Evolutionary conservation across 148 eudicot species (phyloP).

Genomic region (Rhododendron henanense): DNA sequence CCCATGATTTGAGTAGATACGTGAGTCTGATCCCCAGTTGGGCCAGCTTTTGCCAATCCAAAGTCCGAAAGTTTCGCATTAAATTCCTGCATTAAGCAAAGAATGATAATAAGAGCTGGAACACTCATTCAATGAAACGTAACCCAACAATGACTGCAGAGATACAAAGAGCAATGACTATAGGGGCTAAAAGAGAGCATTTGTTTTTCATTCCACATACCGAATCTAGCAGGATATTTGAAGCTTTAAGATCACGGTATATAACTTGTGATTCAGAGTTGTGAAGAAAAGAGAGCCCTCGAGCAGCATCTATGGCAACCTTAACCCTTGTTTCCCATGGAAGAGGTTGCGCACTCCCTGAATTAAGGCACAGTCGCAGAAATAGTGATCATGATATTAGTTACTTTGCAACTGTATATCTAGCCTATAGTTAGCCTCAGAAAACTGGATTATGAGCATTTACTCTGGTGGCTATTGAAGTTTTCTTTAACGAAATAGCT

Average conservation of each 20-base stretch:
- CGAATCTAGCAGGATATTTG: conserved; percentile 46
- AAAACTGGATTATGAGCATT: background rate
- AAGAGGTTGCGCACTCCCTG: conserved; percentile 35
- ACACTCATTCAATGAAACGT: background rate
- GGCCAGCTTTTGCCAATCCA: conserved; percentile 54
- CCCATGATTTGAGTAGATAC: conserved; percentile 44
- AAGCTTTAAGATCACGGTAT: conserved; percentile 52
- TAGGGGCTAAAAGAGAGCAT: conserved; percentile 1
- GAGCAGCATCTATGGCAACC: conserved; percentile 47
- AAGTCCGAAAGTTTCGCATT: conserved; percentile 57
- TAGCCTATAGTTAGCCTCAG: background rate
- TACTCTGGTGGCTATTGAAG: background rate
- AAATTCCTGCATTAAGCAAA: conserved; percentile 31
- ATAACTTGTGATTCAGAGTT: conserved; percentile 35
- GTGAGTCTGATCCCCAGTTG: conserved; percentile 38
- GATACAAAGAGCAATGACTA: background rate
- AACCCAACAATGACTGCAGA: background rate
- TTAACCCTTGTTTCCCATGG: conserved; percentile 51
- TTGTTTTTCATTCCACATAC: conserved; percentile 19
- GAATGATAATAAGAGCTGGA: conserved; percentile 2
- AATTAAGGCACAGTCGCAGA: background rate
- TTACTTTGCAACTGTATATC: background rate
- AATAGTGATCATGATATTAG: background rate
- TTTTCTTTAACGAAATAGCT: background rate
- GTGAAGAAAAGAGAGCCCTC: conserved; percentile 50